Evolutionary conservation across 2,329 filamentous ascomycete genomes (phyloP), one percentile per base, ranked within the genome.

Genomic region (Colletotrichum filicis): DNA sequence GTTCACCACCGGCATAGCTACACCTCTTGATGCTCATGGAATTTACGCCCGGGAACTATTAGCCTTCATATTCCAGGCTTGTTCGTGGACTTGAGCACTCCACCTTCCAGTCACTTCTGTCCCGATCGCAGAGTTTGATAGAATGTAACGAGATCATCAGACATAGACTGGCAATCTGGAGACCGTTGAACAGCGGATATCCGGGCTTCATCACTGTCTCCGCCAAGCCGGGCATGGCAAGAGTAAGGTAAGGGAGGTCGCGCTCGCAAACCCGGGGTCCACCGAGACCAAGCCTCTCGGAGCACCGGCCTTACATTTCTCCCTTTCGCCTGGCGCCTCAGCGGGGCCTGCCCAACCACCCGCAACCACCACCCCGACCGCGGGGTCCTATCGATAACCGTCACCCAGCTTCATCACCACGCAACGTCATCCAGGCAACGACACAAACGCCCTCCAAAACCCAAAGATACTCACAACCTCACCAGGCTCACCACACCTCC

Each of bases 311-410:
- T 4, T 5, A 46, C 5, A 3, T 49, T 11, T 28, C n/a, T 62
- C 59, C 59, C 35, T 7, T 14, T 9, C 22, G 37, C 14, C 16
- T 7, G 2, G 37, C 19, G 19, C 37, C 14, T 42, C 32, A 42
- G 37, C 37, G 37, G 37, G 37, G 37, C 37, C 24, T 19, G n/a
- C 14, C 26, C n/a, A 19, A 12, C 35, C 35, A 49, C 52, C 11
- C n/a, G 7, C 42, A 3, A 6, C 55, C 53, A 26, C 37, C 11
- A 22, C n/a, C 35, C 55, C 35, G 37, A 32, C 64, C 30, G 69
- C 66, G 58, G 65, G 53, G 58, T 72, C 61, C 64, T 72, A 72
- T 72, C 69, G 69, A 69, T 72, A 68, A 56, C 46, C 42, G 30
- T 14, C 56, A 30, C 61, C 30, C 35, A 71, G 32, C 53, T 49